Percentiles rank a stretch among this genome's conserved stretches.
These are phyloP conservation scores for Saccharomyces kudriavzevii DNA, from an alignment of 805 yeast species.

Conservation along the genomic window DNA sequence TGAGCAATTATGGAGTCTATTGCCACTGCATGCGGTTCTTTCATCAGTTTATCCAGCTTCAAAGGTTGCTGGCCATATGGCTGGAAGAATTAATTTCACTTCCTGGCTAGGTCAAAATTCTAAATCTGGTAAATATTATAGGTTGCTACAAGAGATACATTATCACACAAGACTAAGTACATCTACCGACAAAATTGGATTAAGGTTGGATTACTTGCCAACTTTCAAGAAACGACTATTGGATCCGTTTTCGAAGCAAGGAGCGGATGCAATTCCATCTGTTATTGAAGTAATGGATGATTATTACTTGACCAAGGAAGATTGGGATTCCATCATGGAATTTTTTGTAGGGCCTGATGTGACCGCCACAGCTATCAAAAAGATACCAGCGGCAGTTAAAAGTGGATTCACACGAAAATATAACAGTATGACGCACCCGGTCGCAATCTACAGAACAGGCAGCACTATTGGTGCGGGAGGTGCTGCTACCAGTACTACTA, in stretches of 20 bases:
- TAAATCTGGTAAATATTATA: conserved; percentile 64
- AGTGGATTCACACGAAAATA: conserved; percentile 81
- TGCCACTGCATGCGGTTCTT: conserved; percentile 84
- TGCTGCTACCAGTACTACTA: conserved; percentile 9
- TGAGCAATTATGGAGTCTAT: conserved; percentile 88
- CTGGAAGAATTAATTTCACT: conserved; percentile 70
- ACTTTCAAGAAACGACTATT: conserved; percentile 48
- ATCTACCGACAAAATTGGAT: conserved; percentile 62
- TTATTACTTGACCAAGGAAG: conserved; percentile 81
- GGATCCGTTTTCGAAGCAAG: conserved; percentile 47
- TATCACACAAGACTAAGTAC: conserved; percentile 79
- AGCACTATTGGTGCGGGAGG: conserved; percentile 37
- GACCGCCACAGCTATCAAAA: conserved; percentile 42
- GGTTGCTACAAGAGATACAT: conserved; percentile 79
- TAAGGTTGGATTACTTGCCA: conserved; percentile 72
- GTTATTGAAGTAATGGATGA: conserved; percentile 72
- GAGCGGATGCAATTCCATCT: conserved; percentile 55
- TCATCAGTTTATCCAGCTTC: conserved; percentile 78
- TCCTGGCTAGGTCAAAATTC: conserved; percentile 88
- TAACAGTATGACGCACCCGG: conserved; percentile 71
- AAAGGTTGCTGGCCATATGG: conserved; percentile 60
- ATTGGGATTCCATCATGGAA: conserved; percentile 84
- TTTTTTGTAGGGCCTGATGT: conserved; percentile 61
- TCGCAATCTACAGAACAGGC: conserved; percentile 72
- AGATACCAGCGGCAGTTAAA: conserved; percentile 69